Evolutionary conservation across 2,329 filamentous ascomycete genomes (phyloP), one percentile per base, ranked within the genome.

Genomic region (Xylaria sp.): DNA sequence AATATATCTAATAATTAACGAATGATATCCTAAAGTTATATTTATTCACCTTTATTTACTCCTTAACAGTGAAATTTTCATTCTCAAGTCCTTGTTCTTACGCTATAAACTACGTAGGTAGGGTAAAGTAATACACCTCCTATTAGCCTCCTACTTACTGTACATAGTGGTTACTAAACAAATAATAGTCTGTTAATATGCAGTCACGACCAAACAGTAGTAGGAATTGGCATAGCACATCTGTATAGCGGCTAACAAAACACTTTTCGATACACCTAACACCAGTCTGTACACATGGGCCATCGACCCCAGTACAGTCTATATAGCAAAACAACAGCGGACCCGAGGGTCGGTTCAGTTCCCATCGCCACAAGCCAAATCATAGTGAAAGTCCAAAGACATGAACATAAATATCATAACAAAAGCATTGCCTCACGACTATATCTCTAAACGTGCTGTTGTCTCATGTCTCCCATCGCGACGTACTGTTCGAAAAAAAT

Each of bases 241-340:
- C 19, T 41, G 8, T 29, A 51, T 37, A 29, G n/a, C 13, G 23
- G 13, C 37, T 54, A 55, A 43, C 4, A 55, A 55, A 59, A 59
- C 60, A 59, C 55, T 62, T 62, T 62, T 62, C 21, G 33, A 55
- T 59, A 62, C 60, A 62, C 59, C 54, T 43, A 43, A 58, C 59
- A 43, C 59, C 59, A 37, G 19, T 49, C 59, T 58, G 54, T 54
- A 58, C 59, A 62, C 23, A 35, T 44, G 43, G 54, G 49, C 31
- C 25, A 19, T 58, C 29, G 29, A 15, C 33, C 48, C 60, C 37
- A n/a, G 55, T 59, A 63, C 60, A 63, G 44, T 59, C 55, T 63
- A 63, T 55, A 61, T 13, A 29, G 3, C 21, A 48, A 48, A 44
- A 44, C 43, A 52, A 23, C 17, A 44, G 8, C 9, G 4, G 25